Evolutionary conservation across 768 basidiomycete genomes (phyloP), one percentile per base, ranked within the genome.

Genomic region (Serendipita sp.): DNA sequence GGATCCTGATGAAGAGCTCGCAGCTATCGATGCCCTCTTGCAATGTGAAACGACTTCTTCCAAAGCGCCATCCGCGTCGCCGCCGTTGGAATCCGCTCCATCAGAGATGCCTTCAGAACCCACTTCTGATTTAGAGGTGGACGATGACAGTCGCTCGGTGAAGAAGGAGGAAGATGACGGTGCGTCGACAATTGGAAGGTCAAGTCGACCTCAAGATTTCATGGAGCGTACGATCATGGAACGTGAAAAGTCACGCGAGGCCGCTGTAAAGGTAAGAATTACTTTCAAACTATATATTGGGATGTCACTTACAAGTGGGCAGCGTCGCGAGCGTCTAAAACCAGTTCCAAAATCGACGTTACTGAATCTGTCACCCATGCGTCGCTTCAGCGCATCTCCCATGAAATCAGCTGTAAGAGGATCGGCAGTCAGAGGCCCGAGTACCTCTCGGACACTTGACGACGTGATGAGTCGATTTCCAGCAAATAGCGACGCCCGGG

Each of bases 381-480:
- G 56, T n/a, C 23, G 56, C 0, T 35, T 60, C 23, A 60, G 56
- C 28, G 35, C 56, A 23, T 32, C 28, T n/a, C 56, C 56, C 28
- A 30, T 60, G 28, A 60, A 60, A 35, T 60, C 56, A 10, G 56
- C 56, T n/a, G 35, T 60, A 32, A 23, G 56, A 16, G 48, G 48
- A 2, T 23, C 48, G 7, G 48, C 18, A 1, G 18, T 16, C 10
- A 41, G 38, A 41, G 7, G 38, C 13, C 38, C 38, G 38, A 41
- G 38, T 41, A 5, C 13, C 7, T n/a, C 28, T 30, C 18, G 10
- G n/a, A 4, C 4, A 60, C 35, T 60, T 10, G 56, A 60, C 56
- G 56, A 60, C 8, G 35, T 35, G 23, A 60, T 60, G 56, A 60
- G 56, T n/a, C 56, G 56, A 35, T 60, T 60, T n/a, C 23, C 56